Evolutionary conservation across 805 yeast species (phyloP).

Genomic region (Saturnispora galanensis): DNA sequence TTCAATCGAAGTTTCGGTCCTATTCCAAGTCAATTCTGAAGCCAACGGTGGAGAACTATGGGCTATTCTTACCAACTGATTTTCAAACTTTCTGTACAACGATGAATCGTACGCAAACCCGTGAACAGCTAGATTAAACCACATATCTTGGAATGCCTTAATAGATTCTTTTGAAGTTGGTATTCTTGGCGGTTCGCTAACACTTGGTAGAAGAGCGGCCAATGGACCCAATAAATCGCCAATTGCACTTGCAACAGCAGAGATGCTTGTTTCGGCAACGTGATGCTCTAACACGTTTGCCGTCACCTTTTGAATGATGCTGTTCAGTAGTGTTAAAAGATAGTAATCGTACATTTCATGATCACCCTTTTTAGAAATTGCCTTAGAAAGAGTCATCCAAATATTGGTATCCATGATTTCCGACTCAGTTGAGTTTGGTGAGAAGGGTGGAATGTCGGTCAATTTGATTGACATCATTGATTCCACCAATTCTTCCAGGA

Average conservation of each 20-base stretch:
- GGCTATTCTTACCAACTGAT: constrained; percentile 61
- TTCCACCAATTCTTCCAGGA: constrained; percentile 52
- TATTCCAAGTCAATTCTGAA: constrained; percentile 66
- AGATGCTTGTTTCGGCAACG: constrained; percentile 64
- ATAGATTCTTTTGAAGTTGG: constrained; percentile 40
- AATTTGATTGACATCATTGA: constrained; percentile 54
- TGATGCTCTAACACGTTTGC: constrained; percentile 64
- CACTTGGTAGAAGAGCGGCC: constrained; percentile 61
- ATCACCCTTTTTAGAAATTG: constrained; percentile 23
- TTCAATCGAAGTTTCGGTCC: constrained; percentile 86
- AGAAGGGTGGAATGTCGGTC: constrained; percentile 56
- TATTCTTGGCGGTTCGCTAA: constrained; percentile 34
- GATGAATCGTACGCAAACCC: constrained; percentile 61
- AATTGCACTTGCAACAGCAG: constrained; percentile 61
- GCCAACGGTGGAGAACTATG: constrained; percentile 82
- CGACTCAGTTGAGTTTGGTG: constrained; percentile 46
- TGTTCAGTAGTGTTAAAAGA: constrained; percentile 54
- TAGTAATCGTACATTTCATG: constrained; percentile 47
- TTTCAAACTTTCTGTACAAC: constrained; percentile 37
- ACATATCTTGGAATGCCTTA: constrained; percentile 68
- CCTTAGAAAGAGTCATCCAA: constrained; percentile 25
- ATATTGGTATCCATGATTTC: no score
- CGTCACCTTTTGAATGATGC: constrained; percentile 71
- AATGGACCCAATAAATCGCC: constrained; percentile 58
- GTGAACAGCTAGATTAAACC: constrained; percentile 92